Evolutionary conservation across 2,329 filamentous ascomycete species (phyloP).

Genomic region (Cercospora nicotianae): DNA sequence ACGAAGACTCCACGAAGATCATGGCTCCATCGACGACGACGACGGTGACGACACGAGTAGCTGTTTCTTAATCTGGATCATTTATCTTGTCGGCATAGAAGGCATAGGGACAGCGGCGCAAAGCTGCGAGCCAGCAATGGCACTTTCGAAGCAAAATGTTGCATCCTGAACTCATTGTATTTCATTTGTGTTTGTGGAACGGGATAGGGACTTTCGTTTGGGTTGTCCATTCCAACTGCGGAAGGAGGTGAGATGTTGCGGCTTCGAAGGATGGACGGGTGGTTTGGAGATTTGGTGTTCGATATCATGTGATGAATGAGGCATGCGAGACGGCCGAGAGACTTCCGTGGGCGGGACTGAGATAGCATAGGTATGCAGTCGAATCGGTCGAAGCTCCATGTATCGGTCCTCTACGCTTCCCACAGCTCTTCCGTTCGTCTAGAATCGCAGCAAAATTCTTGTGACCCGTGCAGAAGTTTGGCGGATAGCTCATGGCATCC

Average conservation of each 20-base stretch:
- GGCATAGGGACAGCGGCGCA: constrained; percentile 26
- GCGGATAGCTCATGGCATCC: neutral
- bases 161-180: constrained; percentile 11
- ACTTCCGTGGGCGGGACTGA: constrained; percentile 11
- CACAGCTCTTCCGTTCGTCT: constrained; percentile 68
- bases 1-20: constrained; percentile 23
- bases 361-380: constrained; percentile 14
- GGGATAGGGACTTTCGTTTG: constrained; percentile 5
- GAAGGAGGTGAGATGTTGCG: constrained; percentile 7
- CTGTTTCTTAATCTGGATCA: constrained; percentile 2
- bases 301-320: constrained; percentile 19
- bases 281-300: neutral
- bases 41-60: constrained; percentile 11
- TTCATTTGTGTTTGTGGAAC: constrained; percentile 12
- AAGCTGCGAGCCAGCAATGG: constrained; percentile 43
- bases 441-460: constrained; percentile 48
- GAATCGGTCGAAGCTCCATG: constrained; percentile 52
- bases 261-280: constrained; percentile 8
- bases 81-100: constrained; percentile 26
- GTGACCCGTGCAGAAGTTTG: constrained; percentile 4
- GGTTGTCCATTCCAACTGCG: neutral
- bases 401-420: constrained; percentile 61
- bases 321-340: constrained; percentile 19
- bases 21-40: constrained; percentile 18
- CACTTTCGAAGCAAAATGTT: constrained; percentile 22